Percentiles rank a stretch among this genome's conserved stretches.
Evolutionary conservation across 2,329 filamentous ascomycete species (phyloP).

Genomic region (Mollisia scopiformis): DNA sequence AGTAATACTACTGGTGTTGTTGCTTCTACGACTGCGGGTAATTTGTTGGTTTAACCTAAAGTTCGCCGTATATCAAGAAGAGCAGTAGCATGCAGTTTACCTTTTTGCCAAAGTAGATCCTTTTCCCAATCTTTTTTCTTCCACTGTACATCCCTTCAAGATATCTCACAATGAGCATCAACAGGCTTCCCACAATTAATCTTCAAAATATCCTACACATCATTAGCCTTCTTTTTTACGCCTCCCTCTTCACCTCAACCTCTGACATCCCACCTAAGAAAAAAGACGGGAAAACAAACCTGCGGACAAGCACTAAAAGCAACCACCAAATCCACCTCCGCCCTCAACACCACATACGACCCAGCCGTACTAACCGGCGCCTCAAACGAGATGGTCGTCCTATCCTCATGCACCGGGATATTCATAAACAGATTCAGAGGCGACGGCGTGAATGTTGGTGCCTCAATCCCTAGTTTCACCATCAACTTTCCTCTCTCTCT

Average conservation of each 20-base stretch:
- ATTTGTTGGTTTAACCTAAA: conserved; percentile 19
- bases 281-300: conserved; percentile 9
- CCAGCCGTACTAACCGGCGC: conserved; percentile 24
- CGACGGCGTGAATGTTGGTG: conserved; percentile 28
- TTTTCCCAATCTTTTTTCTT: too few relatives aligned
- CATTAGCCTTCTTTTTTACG: background rate
- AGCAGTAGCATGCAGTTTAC: too few relatives aligned
- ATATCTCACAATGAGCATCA: conserved; percentile 11
- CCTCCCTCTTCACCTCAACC: too few relatives aligned
- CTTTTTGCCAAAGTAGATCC: too few relatives aligned
- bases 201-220: conserved; percentile 14
- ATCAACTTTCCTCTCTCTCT: too few relatives aligned
- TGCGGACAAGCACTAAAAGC: conserved; percentile 32
- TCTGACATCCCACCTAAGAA: too few relatives aligned
- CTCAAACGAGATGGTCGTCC: conserved; percentile 26
- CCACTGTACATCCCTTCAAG: too few relatives aligned
- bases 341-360: conserved; percentile 26
- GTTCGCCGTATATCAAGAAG: too few relatives aligned
- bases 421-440: conserved; percentile 33
- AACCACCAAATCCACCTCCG: conserved; percentile 28
- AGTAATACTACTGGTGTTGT: conserved; percentile 40
- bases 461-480: too few relatives aligned
- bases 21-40: conserved; percentile 22
- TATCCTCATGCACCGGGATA: conserved; percentile 30
- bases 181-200: conserved; percentile 16